Base-by-base conservation (phyloP, 805 yeast species). In the Ogataea paradorogensis region DNA sequence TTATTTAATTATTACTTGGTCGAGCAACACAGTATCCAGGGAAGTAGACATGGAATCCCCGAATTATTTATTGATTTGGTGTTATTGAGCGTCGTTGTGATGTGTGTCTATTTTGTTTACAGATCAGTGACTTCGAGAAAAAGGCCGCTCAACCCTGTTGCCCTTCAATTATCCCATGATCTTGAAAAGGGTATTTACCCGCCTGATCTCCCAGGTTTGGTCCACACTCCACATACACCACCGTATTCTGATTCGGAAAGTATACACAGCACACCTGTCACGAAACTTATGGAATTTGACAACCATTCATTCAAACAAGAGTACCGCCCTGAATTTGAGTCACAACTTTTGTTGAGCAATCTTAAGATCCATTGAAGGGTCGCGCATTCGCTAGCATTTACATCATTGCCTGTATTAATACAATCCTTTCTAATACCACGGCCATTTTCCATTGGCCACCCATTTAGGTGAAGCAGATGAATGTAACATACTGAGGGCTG, bases 391-490 rank as follows among this genome's bases (percentile, higher is more conserved):
- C 30, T 26, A n/a, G 30, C 35, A 41, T 33, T 24, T 16, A 22
- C 30, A 26, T 24, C 26, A 15, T 14, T 26, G 20, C 22, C 22
- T 34, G 20, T 16, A 30, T 28, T 28, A n/a, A 13, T 10, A 16
- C 29, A 9, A 13, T 33, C 27, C 9, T 25, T 13, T 14, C 14
- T 38, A 56, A 29, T 50, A 57, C 62, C 62, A 57, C 11, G 50
- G 45, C 57, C 55, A 53, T 38, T 57, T 57, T 9, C 56, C 53
- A 35, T 57, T 56, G 8, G 48, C 52, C 9, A 47, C 35, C 61
- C 61, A 57, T 7, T 33, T 45, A n/a, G 46, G 45, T 13, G 36
- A 33, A 6, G 11, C 13, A 4, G 43, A 43, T 9, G 34, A 33
- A 30, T 51, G 46, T 13, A 45, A 27, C 39, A 48, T 29, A 15